Percentiles rank a stretch among this genome's conserved stretches.
These are phyloP conservation scores for Pichia sp. DNA, from an alignment of 1,139 yeast species.

Conservation along the genomic window DNA sequence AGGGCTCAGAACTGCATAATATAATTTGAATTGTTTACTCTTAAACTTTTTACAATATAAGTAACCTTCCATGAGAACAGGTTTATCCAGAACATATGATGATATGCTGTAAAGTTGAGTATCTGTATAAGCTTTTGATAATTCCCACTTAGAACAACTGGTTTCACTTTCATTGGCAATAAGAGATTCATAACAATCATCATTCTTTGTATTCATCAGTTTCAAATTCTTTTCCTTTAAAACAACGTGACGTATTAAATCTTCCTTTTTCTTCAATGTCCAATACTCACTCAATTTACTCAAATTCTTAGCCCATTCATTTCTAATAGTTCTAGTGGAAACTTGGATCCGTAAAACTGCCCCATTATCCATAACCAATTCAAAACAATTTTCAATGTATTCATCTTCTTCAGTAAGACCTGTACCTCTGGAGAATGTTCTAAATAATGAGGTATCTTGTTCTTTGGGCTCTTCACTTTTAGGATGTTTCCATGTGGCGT, in stretches of 20 bases:
- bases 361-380: slow-evolving; percentile 50
- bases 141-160: slow-evolving; percentile 49
- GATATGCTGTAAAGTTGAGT: slow-evolving; percentile 54
- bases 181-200: slow-evolving; percentile 52
- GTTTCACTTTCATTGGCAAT: slow-evolving; percentile 40
- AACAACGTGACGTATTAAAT: slow-evolving; percentile 37
- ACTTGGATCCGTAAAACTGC: slow-evolving; percentile 56
- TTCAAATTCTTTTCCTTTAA: slow-evolving; percentile 48
- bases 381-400: slow-evolving; percentile 48
- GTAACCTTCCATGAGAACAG: slow-evolving; percentile 61
- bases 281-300: slow-evolving; percentile 53
- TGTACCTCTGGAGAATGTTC: background rate
- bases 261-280: slow-evolving; percentile 48
- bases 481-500: slow-evolving; percentile 41
- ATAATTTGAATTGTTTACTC: slow-evolving; percentile 59
- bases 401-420: slow-evolving; percentile 33
- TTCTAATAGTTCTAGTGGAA: slow-evolving; percentile 45
- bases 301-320: slow-evolving; percentile 65
- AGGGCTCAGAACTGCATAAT: slow-evolving; percentile 63
- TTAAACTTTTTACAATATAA: slow-evolving; percentile 68
- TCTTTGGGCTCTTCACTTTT: no score
- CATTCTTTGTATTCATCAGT: slow-evolving; percentile 47
- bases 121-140: slow-evolving; percentile 52
- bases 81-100: slow-evolving; percentile 54
- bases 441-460: slow-evolving; percentile 9